Evolutionary conservation across 371 early-diverging fungal species (phyloP).

Genomic region (Funneliformis caledonium): DNA sequence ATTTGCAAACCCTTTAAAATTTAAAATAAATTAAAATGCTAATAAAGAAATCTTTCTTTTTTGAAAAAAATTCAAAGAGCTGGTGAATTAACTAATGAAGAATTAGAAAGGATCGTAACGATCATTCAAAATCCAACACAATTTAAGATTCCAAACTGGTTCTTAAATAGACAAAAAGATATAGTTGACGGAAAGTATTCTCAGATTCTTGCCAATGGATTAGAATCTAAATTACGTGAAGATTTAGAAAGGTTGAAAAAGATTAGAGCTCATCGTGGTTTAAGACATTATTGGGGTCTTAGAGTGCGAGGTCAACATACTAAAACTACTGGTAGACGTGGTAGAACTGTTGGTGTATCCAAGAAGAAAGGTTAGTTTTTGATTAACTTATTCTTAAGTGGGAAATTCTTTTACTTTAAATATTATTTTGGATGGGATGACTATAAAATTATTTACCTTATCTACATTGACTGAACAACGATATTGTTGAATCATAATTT

Average conservation of each 20-base stretch:
- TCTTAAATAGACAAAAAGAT: constrained; percentile 99
- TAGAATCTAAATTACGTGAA: constrained; percentile 97
- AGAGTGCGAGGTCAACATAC: constrained; percentile 95
- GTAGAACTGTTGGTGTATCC: constrained; percentile 95
- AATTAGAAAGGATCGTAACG: constrained; percentile 87
- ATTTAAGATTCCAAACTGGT: constrained; percentile 98
- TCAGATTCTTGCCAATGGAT: constrained; percentile 93
- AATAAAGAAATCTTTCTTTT: neutral
- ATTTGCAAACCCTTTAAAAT: neutral
- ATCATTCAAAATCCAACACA: constrained; percentile 92
- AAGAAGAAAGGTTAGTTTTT: constrained; percentile 82
- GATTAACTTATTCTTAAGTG: neutral
- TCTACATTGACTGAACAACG: constrained; percentile 37
- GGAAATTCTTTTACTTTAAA: neutral
- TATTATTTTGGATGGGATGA: neutral
- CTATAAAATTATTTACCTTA: constrained; percentile 16
- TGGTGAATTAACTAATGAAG: constrained; percentile 95
- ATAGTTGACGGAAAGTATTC: constrained; percentile 90
- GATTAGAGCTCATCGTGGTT: constrained; percentile 93
- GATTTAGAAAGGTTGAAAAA: constrained; percentile 97
- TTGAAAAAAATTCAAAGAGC: constrained; percentile 62
- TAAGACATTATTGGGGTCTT: constrained; percentile 97
- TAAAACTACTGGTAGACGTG: constrained; percentile 98
- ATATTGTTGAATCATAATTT: neutral
- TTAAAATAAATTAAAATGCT: neutral